A percentile compares a stretch with the other conserved stretches of the same genome.
phyloP scores from a whole-genome alignment of 805 yeast species.

The Maudiozyma barnettii region DNA sequence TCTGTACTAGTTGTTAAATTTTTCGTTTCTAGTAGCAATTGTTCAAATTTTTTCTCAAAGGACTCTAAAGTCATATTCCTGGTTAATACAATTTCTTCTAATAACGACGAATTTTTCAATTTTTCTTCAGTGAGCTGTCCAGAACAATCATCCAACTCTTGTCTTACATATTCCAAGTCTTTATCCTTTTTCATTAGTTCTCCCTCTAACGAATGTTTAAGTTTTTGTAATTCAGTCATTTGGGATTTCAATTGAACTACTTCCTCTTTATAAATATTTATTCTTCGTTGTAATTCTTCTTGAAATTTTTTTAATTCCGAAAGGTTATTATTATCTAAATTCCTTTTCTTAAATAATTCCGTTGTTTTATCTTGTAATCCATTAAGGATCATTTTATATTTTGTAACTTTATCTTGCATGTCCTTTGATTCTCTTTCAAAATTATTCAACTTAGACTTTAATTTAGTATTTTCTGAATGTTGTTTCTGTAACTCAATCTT shows the following conservation, averaged over 20 bases:
- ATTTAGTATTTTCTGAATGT: slow-evolving; percentile 20
- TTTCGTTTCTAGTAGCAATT: background rate
- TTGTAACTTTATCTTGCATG: slow-evolving; percentile 16
- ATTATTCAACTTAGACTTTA: slow-evolving; percentile 17
- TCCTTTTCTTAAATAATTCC: slow-evolving; percentile 18
- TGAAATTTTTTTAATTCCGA: slow-evolving; percentile 20
- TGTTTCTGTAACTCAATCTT: slow-evolving; percentile 27
- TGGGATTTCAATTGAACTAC: slow-evolving; percentile 14
- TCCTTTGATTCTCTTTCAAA: slow-evolving; percentile 18
- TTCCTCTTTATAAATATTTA: slow-evolving; percentile 18
- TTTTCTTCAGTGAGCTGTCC: slow-evolving; percentile 42
- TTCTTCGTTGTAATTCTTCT: slow-evolving; percentile 8
- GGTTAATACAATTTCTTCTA: slow-evolving; percentile 13
- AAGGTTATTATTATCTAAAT: slow-evolving; percentile 14
- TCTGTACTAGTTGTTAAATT: background rate
- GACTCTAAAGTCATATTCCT: slow-evolving; percentile 3
- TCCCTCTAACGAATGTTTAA: slow-evolving; percentile 14
- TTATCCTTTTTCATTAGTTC: slow-evolving; percentile 21
- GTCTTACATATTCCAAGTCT: slow-evolving; percentile 30
- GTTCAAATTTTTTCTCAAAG: background rate
- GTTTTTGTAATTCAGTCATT: slow-evolving; percentile 20
- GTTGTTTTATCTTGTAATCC: slow-evolving; percentile 17
- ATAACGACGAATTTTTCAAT: slow-evolving; percentile 25
- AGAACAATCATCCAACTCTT: slow-evolving; percentile 35
- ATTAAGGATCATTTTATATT: slow-evolving; percentile 16